Base-by-base conservation (phyloP, 768 basidiomycete genomes). In the Lentinula raphanica region DNA sequence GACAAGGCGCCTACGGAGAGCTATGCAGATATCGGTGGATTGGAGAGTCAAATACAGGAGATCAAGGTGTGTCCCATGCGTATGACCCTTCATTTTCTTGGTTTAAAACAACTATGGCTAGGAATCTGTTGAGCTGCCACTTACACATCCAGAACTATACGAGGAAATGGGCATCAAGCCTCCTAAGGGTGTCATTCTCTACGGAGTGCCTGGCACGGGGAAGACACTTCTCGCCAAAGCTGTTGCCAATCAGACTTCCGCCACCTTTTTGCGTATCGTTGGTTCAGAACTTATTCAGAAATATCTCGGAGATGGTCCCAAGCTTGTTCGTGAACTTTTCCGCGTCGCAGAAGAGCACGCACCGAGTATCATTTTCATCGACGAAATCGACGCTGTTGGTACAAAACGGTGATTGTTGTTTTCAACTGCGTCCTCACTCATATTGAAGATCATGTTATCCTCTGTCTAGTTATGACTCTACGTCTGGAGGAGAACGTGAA, bases 141-240 rank as follows among this genome's bases (percentile, higher is more conserved):
- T 99, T 23, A 98, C 96, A 8, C 97, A 98, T 69, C 97, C 97
- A 3, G 97, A 99, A 69, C 75, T 98, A 38, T 99, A 98, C 74
- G 96, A 98, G 73, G 96, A 98, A 78, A 98, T 99, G 97, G 97
- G 97, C 57, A 98, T 99, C 73, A 90, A 90, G 66, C 97, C 96
- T n/a, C 97, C 97, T 21, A 98, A 98, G 72, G 97, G 97, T 75
- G 96, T 99, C 68, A 98, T 99, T 63, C 83, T 99, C 1, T 99
- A 98, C 67, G 97, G 97, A 63, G 96, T 96, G 3, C 97, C 97
- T 0, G 97, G 97, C 56, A 98, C 96, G 12, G 97, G 97, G 56
- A 99, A 99, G 76, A 99, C 97, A 0, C 83, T 99, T 0, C 83
- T 99, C 2, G 97, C 97, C 17, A 98, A 97, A 70, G 96, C 96